These are phyloP conservation scores for Meira nashicola DNA, from an alignment of 1,284 basidiomycete genomes.

Conservation along the genomic window DNA sequence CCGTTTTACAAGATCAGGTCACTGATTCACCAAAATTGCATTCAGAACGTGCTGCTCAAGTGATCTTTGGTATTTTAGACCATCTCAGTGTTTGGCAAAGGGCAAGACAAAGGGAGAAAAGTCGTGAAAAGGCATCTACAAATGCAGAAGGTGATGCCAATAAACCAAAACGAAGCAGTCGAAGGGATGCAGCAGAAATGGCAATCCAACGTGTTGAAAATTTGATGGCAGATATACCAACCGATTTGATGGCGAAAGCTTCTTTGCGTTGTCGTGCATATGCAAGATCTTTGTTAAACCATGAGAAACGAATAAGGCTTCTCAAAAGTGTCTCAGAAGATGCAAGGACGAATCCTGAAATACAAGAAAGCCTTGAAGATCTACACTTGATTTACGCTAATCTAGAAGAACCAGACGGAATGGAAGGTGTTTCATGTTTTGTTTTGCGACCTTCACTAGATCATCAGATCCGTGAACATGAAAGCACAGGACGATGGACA, in stretches of 20 bases:
- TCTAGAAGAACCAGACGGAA: constrained; percentile 96
- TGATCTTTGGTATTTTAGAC: constrained; percentile 88
- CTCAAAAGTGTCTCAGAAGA: constrained; percentile 24
- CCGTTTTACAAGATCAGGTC: constrained; percentile 83
- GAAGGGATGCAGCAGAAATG: constrained; percentile 21
- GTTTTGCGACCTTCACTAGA: constrained; percentile 86
- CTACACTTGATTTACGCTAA: constrained; percentile 94
- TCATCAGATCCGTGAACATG: constrained; percentile 96
- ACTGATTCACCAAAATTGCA: constrained; percentile 29
- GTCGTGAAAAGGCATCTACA: constrained; percentile 4
- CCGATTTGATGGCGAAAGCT: constrained; percentile 83
- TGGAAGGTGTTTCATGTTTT: constrained; percentile 91
- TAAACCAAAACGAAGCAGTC: background rate
- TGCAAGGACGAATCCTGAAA: constrained; percentile 30
- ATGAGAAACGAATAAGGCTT: constrained; percentile 63
- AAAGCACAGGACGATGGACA: constrained; percentile 95
- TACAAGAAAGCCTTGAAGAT: constrained; percentile 75
- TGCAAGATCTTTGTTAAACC: constrained; percentile 88
- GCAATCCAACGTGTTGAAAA: constrained; percentile 62
- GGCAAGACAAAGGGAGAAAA: constrained; percentile 52
- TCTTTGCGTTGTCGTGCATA: constrained; percentile 90
- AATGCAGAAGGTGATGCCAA: constrained; percentile 13
- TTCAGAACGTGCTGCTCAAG: constrained; percentile 61
- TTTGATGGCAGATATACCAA: constrained; percentile 75
- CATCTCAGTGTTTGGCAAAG: constrained; percentile 87